A percentile compares a stretch with the other conserved stretches of the same genome.
These are phyloP conservation scores for Trichosporon faecale DNA, from an alignment of 1,284 basidiomycete species.

Conservation along the genomic window DNA sequence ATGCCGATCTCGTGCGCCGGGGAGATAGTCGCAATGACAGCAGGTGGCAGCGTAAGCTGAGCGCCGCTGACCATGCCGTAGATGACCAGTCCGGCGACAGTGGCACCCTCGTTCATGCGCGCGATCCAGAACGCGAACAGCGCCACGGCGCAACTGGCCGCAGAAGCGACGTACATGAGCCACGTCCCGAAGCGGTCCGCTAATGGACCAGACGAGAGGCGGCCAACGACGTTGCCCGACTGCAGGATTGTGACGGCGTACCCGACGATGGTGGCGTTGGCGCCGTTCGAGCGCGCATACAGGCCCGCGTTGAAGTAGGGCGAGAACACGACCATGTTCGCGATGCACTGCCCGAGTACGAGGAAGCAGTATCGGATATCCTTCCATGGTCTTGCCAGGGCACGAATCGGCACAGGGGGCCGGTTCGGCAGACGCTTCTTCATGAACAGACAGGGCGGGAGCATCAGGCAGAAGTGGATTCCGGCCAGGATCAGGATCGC, in stretches of 20 bases:
- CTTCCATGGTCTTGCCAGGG: slow-evolving; percentile 15
- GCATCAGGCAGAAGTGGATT: slow-evolving; percentile 25
- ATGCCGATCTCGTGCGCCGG: slow-evolving; percentile 47
- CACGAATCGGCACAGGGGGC: slow-evolving; percentile 19
- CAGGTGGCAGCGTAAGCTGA: slow-evolving; percentile 44
- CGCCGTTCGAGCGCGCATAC: slow-evolving; percentile 8
- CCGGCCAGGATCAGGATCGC: slow-evolving; percentile 28
- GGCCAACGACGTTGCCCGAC: slow-evolving; percentile 13
- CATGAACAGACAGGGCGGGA: slow-evolving; percentile 29
- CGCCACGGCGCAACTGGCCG: neutral
- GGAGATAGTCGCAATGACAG: slow-evolving; percentile 40
- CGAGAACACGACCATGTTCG: slow-evolving; percentile 17
- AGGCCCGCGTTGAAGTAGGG: slow-evolving; percentile 21
- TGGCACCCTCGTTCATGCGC: slow-evolving; percentile 26
- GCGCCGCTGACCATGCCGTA: slow-evolving; percentile 42
- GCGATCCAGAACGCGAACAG: slow-evolving; percentile 29
- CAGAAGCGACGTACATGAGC: slow-evolving; percentile 10
- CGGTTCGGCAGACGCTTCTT: slow-evolving; percentile 28
- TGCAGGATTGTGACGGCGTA: slow-evolving; percentile 20
- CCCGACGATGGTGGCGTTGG: neutral
- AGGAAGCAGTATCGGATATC: slow-evolving; percentile 18
- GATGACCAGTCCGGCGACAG: slow-evolving; percentile 36
- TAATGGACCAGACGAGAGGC: slow-evolving; percentile 10
- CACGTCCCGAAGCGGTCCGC: slow-evolving; percentile 20
- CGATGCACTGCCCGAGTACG: slow-evolving; percentile 8